A percentile compares a stretch with the other conserved stretches of the same genome.
Conservation (phyloP, 2,329 filamentous ascomycete species). For the Verticillium nubilum region DNA sequence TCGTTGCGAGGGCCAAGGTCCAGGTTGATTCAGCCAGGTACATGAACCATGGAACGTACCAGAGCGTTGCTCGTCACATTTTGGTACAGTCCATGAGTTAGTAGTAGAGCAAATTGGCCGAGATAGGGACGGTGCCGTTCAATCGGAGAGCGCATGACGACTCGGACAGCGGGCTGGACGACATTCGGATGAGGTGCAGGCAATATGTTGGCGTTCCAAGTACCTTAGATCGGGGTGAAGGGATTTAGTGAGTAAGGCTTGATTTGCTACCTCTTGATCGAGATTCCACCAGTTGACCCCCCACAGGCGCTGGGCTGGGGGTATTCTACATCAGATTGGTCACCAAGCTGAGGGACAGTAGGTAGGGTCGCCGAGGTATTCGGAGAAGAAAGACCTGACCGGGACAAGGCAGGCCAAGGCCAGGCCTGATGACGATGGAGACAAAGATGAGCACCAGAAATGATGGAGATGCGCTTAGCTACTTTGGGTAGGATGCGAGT, state of each 20-base stretch:
- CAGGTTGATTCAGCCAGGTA: not conserved
- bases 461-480: not conserved
- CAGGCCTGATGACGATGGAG: not conserved
- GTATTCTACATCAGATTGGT: not conserved
- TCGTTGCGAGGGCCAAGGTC: not conserved
- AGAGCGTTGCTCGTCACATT: not conserved
- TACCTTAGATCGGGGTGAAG: not conserved
- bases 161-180: not conserved
- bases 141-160: not conserved
- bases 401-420: not conserved
- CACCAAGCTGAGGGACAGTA: not conserved
- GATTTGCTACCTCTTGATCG: not conserved
- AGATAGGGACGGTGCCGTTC: not conserved
- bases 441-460: not conserved
- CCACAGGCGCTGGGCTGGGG: no score
- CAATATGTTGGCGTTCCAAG: not conserved
- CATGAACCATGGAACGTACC: not conserved
- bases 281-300: not conserved
- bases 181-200: not conserved
- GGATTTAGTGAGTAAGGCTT: not conserved
- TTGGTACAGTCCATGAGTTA: not conserved
- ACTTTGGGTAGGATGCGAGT: not conserved
- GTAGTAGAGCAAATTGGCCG: not conserved
- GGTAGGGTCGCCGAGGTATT: not conserved
- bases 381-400: not conserved